Conservation (phyloP, 768 basidiomycete species). For the Glaciozyma antarctica region DNA sequence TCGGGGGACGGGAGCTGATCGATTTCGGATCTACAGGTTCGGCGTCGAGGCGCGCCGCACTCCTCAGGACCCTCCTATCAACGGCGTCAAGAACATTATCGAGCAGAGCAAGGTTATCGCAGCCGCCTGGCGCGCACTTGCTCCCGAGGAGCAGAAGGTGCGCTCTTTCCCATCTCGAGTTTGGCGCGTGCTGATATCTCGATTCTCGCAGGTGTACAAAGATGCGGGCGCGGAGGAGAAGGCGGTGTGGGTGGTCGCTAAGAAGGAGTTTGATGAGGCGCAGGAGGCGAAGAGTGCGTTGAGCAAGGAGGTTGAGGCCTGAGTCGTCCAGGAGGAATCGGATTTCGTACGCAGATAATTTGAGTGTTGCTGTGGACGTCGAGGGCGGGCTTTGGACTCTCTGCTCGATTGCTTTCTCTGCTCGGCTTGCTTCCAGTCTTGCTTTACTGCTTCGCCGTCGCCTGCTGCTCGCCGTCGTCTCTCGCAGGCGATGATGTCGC, state of each 20-base stretch:
- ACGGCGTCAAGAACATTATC: conserved; percentile 12
- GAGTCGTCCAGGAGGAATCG: no score
- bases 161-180: not conserved
- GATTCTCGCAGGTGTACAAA: conserved; percentile 5
- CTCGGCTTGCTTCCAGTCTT: no score
- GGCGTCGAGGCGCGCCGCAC: not conserved
- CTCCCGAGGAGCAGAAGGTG: conserved; percentile 21
- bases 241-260: conserved; percentile 9
- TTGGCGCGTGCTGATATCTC: not conserved
- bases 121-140: conserved; percentile 8
- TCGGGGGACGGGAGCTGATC: not conserved
- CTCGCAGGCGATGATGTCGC: no score
- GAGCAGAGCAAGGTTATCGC: conserved; percentile 18
- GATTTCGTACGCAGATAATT: no score
- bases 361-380: no score
- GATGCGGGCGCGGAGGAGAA: conserved; percentile 11
- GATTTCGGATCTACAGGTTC: conserved; percentile 8
- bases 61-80: not conserved
- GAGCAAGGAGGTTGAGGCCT: no score
- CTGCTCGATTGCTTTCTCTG: no score
- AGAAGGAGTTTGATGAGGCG: conserved; percentile 14
- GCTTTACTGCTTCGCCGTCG: no score
- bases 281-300: not conserved
- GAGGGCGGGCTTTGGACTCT: no score
- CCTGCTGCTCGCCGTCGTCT: no score